Evolutionary conservation across 78 protist genomes (phyloP), one percentile per base, ranked within the genome.

Genomic region (Dictyostelium capitatum): DNA sequence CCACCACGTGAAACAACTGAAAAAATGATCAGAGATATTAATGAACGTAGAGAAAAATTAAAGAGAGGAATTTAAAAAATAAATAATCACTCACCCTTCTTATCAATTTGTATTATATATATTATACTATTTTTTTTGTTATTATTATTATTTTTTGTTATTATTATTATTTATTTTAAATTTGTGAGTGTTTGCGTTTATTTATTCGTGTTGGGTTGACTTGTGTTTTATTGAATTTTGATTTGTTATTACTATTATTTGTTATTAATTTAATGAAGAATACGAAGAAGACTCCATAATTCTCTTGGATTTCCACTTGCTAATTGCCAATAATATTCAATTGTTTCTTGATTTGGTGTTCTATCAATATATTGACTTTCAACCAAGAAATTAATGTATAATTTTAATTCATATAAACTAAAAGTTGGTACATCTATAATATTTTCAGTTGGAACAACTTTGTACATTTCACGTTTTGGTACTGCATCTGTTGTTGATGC

Each of bases 261-360:
- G 43, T 37, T 37, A 37, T 37, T 37, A 37, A n/a, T 17, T 77
- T 77, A 77, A 77, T 50, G 19, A 14, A 41, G 32, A 28, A 77
- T 77, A 53, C 82, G 67, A 9, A 77, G 17, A 15, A 51, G 62
- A 23, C 64, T 75, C 92, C 92, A 85, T 20, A 74, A 54, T 43
- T 85, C 92, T 85, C 83, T 73, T 56, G 92, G 83, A 53, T 85
- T 85, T 32, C 92, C 92, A 75, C 80, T 53, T 43, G 83, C 43
- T 59, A 85, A 28, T 85, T 85, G 92, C 77, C 78, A 85, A 46
- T 57, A 64, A 65, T 85, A 85, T 85, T 85, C 75, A 62, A 85
- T 69, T 9, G 83, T 62, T 75, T 85, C 92, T 85, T 75, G 82
- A n/a, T 73, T 19, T 85, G 92, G 92, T 43, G 70, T 56, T 85